phyloP scores from a whole-genome alignment of 169 alveolate species.

The Eimeria tenella region DNA sequence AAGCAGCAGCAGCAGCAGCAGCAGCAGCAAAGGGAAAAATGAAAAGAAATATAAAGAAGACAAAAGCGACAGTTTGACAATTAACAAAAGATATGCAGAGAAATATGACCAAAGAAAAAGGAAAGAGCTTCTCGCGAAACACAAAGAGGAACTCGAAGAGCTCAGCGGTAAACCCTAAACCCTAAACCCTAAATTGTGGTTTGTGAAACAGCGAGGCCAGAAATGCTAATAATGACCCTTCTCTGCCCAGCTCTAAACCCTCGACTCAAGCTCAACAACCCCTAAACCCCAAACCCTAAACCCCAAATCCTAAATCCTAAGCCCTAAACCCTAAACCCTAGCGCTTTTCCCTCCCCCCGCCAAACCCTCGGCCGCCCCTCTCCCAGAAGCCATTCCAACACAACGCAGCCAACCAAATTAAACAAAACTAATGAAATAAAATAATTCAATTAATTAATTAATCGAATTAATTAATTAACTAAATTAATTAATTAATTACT shows the following conservation, averaged over 20 bases:
- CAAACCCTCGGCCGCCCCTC: too few relatives aligned
- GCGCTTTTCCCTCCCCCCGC: too few relatives aligned
- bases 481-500: too few relatives aligned
- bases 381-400: too few relatives aligned
- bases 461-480: too few relatives aligned
- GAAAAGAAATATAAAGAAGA: neutral
- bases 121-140: constrained; percentile 3
- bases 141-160: constrained; percentile 20
- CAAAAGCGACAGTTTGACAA: neutral
- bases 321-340: too few relatives aligned
- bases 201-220: too few relatives aligned
- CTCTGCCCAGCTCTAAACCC: neutral
- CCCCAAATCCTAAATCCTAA: neutral
- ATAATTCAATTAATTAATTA: too few relatives aligned
- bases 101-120: constrained; percentile 61
- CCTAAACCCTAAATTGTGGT: neutral
- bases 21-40: neutral
- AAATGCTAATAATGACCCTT: too few relatives aligned
- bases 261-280: neutral
- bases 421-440: too few relatives aligned
- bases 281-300: neutral
- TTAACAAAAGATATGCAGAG: constrained; percentile 58
- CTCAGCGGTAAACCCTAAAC: neutral
- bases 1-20: neutral
- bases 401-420: neutral